Base-by-base conservation (phyloP, 108 stramenopile species). In the Tribonema minus region DNA sequence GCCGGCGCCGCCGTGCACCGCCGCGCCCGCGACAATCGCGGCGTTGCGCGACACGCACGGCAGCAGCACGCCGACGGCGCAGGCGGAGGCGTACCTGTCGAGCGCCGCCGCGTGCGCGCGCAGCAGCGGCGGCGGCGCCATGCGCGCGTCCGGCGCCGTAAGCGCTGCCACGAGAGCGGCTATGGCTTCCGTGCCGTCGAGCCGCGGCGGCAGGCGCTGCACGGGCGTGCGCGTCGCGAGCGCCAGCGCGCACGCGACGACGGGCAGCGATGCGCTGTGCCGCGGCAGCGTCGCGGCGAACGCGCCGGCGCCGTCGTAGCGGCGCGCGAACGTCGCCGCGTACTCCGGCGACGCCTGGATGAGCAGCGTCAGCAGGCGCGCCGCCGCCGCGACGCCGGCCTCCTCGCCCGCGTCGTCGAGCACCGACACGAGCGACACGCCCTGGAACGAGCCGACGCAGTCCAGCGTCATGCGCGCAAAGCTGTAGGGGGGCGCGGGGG, bases 281-380 rank as follows among this genome's bases (percentile, higher is more conserved):
- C 63, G 72, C 9, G 81, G 81, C 29, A 82, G 67, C 30, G 62
- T 72, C 1, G 67, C 58, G 37, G 72, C 81, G 70, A 82, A 60
- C 27, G 81, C 64, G 25, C 58, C 58, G 37, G 34, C 68, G 2
- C 81, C 81, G 7, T 40, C 71, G 4, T 37, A 23, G 3, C 26
- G 29, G 15, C 46, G 9, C 3, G 64, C 73, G 58, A 82, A 82
- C 15, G 27, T 29, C 1, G 54, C 35, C 15, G 31, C 72, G 60
- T 72, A 82, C 38, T 66, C 66, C 1, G 72, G 67, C 4, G 71
- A 72, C 39, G 39, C 41, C 37, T 82, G 81, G 59, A 82, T 38
- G 31, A 82, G 62, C 20, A 66, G 31, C 25, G 66, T 61, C 2
- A 82, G 72, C 32, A 72, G 71, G 27, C 81, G 72, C 46, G 71